Conservation (phyloP, 208 protist species). For the Zelonia costaricensis region DNA sequence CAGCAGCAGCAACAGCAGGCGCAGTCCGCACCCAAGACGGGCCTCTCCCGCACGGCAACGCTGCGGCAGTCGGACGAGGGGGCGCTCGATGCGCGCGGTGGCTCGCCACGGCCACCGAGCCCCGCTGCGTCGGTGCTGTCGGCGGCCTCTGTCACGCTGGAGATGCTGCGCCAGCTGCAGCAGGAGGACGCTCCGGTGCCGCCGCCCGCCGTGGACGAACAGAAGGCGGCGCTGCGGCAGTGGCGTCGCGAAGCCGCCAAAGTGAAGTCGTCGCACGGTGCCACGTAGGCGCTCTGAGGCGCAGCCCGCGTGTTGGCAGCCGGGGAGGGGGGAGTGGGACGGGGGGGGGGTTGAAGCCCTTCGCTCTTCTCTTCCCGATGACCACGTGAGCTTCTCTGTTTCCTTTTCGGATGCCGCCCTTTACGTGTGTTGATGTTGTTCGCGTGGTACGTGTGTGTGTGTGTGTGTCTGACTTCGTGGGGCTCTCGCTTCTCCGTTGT, state of each 20-base stretch:
- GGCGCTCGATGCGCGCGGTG: background rate
- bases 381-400: too few species aligned
- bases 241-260: conserved; percentile 35
- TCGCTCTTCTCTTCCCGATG: too few species aligned
- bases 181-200: conserved; percentile 13
- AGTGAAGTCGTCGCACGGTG: background rate
- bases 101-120: background rate
- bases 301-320: background rate
- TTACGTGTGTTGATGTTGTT: too few species aligned
- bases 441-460: too few species aligned
- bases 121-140: background rate
- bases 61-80: background rate
- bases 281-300: background rate
- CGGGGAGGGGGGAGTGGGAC: background rate
- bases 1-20: conserved; percentile 2
- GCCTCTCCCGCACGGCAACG: background rate
- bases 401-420: too few species aligned
- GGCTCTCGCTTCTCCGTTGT: too few species aligned
- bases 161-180: conserved; percentile 22
- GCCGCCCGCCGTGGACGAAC: conserved; percentile 1
- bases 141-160: conserved; percentile 3
- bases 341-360: too few species aligned
- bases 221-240: conserved; percentile 31
- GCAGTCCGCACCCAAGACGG: background rate
- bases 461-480: too few species aligned